phyloP scores from a whole-genome alignment of 306 rosid genomes.

The Vigna trinervia region DNA sequence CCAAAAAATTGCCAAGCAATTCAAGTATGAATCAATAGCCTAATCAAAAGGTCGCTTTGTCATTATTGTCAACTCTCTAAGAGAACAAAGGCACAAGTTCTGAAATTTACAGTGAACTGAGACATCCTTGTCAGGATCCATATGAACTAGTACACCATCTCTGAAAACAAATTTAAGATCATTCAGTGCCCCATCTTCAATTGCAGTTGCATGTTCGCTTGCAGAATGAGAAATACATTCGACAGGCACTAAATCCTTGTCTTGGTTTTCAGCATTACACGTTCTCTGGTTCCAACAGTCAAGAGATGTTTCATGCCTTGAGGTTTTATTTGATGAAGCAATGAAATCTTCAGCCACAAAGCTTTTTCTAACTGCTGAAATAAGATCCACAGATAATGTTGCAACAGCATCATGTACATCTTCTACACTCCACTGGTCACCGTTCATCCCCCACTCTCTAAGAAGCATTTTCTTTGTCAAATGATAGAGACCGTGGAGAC shows the following conservation, averaged over 20 bases:
- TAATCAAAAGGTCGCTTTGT: constrained; percentile 64
- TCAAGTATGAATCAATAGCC: constrained; percentile 56
- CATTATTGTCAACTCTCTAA: constrained; percentile 68
- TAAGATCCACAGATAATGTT: constrained; percentile 73
- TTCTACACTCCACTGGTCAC: constrained; percentile 62
- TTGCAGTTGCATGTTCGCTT: constrained; percentile 40
- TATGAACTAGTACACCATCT: constrained; percentile 79
- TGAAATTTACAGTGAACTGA: constrained; percentile 85
- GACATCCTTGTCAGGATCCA: constrained; percentile 60
- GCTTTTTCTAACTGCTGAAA: constrained; percentile 64
- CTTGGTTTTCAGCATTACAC: constrained; percentile 49
- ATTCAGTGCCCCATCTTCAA: constrained; percentile 33
- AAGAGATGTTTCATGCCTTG: constrained; percentile 35
- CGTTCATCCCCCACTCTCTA: constrained; percentile 46
- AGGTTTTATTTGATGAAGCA: constrained; percentile 33
- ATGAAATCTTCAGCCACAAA: constrained; percentile 48
- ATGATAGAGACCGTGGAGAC: constrained; percentile 58
- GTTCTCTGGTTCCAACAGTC: constrained; percentile 39
- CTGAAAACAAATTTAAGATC: constrained; percentile 67
- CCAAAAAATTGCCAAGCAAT: constrained; percentile 62
- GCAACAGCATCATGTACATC: constrained; percentile 79
- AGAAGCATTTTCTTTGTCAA: constrained; percentile 56
- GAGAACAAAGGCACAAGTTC: constrained; percentile 85
- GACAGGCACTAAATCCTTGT: constrained; percentile 42
- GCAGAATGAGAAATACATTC: constrained; percentile 78